phyloP scores from a whole-genome alignment of 208 protist species.

The Wallacemonas sp. region DNA sequence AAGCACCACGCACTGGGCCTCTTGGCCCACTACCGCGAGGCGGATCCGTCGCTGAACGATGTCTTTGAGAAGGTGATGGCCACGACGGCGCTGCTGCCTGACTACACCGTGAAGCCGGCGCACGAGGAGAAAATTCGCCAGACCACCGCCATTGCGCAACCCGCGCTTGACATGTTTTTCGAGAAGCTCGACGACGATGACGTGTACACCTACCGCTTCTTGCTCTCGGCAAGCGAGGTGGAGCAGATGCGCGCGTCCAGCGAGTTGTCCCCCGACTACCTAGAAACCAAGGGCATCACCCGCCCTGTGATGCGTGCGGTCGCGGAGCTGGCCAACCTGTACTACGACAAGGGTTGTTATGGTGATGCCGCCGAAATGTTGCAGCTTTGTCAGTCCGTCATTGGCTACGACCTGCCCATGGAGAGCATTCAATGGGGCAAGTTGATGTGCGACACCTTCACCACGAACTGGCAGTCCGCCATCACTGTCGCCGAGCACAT shows the following conservation, averaged over 20 bases:
- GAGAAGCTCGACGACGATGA: slow-evolving; percentile 42
- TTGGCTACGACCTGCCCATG: slow-evolving; percentile 67
- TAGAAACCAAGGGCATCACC: slow-evolving; percentile 75
- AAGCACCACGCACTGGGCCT: slow-evolving; percentile 86
- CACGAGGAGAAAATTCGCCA: slow-evolving; percentile 66
- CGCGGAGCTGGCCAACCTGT: slow-evolving; percentile 77
- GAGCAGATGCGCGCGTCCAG: slow-evolving; percentile 62
- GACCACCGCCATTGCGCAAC: slow-evolving; percentile 47
- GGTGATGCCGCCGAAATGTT: slow-evolving; percentile 81
- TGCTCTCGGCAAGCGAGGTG: slow-evolving; percentile 72
- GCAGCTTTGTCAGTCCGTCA: slow-evolving; percentile 76
- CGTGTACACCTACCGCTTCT: slow-evolving; percentile 79
- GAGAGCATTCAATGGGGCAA: slow-evolving; percentile 84
- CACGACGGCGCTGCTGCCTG: slow-evolving; percentile 65
- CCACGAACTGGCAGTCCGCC: slow-evolving; percentile 82
- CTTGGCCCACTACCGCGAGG: slow-evolving; percentile 69
- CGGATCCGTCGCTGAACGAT: slow-evolving; percentile 69
- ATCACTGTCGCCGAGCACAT: slow-evolving; percentile 73
- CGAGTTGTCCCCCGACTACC: slow-evolving; percentile 74
- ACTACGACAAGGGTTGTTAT: slow-evolving; percentile 88
- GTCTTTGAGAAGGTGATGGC: slow-evolving; percentile 60
- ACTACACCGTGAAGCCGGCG: slow-evolving; percentile 64
- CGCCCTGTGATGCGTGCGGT: slow-evolving; percentile 62
- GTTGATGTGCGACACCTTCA: slow-evolving; percentile 81
- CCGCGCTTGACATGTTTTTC: slow-evolving; percentile 82